These are phyloP conservation scores for Panicum hallii DNA, from an alignment of 202 grass and related monocot genomes.

Conservation along the genomic window DNA sequence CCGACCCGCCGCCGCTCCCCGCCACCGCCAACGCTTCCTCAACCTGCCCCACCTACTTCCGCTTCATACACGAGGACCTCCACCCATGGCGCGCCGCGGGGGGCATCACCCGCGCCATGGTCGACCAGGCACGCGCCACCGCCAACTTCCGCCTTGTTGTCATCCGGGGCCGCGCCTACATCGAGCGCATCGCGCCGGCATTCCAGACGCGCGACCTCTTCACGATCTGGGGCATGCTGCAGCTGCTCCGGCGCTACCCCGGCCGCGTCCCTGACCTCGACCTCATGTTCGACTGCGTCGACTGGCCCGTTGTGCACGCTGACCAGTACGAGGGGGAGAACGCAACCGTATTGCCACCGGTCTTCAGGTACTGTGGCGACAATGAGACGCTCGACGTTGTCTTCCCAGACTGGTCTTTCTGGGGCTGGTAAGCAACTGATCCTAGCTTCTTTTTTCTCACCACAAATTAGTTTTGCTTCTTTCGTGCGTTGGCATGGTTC, in stretches of 20 bases:
- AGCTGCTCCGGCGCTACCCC: constrained; percentile 86
- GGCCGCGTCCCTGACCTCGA: constrained; percentile 89
- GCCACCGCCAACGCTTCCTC: constrained; percentile 41
- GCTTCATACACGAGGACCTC: constrained; percentile 94
- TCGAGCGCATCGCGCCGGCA: constrained; percentile 63
- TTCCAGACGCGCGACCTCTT: constrained; percentile 91
- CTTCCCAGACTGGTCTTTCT: constrained; percentile 99
- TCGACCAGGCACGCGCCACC: constrained; percentile 58
- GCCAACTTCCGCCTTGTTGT: constrained; percentile 83
- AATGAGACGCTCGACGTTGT: constrained; percentile 72
- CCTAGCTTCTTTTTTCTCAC: not conserved
- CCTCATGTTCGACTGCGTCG: constrained; percentile 96
- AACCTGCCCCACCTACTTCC: constrained; percentile 83
- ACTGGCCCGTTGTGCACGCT: constrained; percentile 64
- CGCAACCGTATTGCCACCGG: constrained; percentile 54
- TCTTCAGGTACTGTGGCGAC: constrained; percentile 85
- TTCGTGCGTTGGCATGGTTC: not conserved
- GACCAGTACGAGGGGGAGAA: constrained; percentile 56
- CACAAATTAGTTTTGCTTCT: not conserved
- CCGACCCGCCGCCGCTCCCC: constrained; percentile 19
- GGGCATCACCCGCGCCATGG: constrained; percentile 70
- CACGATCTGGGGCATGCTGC: constrained; percentile 93
- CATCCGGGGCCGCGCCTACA: constrained; percentile 63
- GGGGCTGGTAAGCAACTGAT: constrained; percentile 83
- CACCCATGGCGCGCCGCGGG: constrained; percentile 73